Evolutionary conservation across 2,329 filamentous ascomycete genomes (phyloP).

Genomic region (Plenodomus biglobosus): DNA sequence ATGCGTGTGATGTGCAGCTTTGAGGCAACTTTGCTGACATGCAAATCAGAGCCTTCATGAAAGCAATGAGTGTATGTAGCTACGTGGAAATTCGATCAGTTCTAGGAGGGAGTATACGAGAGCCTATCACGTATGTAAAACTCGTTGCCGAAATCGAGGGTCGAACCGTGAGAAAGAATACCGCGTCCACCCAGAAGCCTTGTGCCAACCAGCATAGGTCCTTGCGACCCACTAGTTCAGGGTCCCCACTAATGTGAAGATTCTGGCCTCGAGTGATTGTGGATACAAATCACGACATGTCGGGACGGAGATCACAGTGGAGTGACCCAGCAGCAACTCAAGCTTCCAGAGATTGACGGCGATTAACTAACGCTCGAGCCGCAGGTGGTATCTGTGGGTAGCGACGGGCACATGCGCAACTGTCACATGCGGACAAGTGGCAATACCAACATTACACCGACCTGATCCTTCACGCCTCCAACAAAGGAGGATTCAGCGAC

Average conservation of each 20-base stretch:
- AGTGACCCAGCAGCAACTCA: not conserved
- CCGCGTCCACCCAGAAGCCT: not conserved
- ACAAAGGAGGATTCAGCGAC: not conserved
- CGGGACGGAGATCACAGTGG: not conserved
- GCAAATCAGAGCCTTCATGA: not conserved
- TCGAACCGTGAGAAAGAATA: too few relatives aligned
- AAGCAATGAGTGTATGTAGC: too few relatives aligned
- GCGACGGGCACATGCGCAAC: slow-evolving; percentile 1
- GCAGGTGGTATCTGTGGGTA: not conserved
- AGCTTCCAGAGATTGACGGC: slow-evolving; percentile 1
- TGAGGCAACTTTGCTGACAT: not conserved
- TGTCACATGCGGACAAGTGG: not conserved
- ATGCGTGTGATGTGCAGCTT: not conserved
- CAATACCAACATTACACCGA: not conserved
- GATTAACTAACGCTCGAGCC: too few relatives aligned
- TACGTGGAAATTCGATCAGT: too few relatives aligned
- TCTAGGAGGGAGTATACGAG: too few relatives aligned
- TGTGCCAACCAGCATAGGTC: not conserved
- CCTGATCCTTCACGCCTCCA: not conserved
- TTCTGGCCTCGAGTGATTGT: not conserved
- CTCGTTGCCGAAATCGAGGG: too few relatives aligned
- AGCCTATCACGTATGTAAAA: too few relatives aligned
- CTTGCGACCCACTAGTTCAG: not conserved
- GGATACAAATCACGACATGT: not conserved
- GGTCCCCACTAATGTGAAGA: not conserved